A percentile compares a stretch with the other conserved stretches of the same genome.
phyloP scores from a whole-genome alignment of 371 early-diverging fungal genomes.

The Mortierella sp. region DNA sequence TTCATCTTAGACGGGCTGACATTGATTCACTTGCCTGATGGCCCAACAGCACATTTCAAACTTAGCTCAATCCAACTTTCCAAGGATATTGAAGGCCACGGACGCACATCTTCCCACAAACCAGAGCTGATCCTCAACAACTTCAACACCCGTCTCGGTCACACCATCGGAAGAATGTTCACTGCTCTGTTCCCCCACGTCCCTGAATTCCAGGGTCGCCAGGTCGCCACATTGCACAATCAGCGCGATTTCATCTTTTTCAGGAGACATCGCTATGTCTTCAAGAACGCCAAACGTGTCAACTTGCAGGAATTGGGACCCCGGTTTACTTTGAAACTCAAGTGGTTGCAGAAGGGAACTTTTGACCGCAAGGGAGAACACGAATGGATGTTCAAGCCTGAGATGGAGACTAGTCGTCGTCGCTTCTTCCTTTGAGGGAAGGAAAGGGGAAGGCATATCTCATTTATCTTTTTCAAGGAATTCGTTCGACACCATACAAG shows the following conservation, averaged over 20 bases:
- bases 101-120: slow-evolving; percentile 85
- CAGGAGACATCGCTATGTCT: slow-evolving; percentile 96
- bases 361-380: slow-evolving; percentile 95
- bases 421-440: slow-evolving; percentile 79
- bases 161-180: slow-evolving; percentile 97
- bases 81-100: slow-evolving; percentile 90
- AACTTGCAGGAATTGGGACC: slow-evolving; percentile 98
- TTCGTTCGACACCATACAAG: background rate
- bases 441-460: no score
- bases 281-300: slow-evolving; percentile 90
- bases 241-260: slow-evolving; percentile 99
- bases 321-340: slow-evolving; percentile 94
- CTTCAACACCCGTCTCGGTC: slow-evolving; percentile 97
- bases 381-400: slow-evolving; percentile 95
- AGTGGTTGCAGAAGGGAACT: slow-evolving; percentile 95
- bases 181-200: slow-evolving; percentile 97
- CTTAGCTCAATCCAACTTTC: slow-evolving; percentile 84
- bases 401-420: slow-evolving; percentile 89
- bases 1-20: slow-evolving; percentile 83
- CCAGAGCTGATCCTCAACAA: slow-evolving; percentile 99
- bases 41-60: slow-evolving; percentile 98
- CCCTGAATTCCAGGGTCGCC: slow-evolving; percentile 96
- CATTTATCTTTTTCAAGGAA: background rate
- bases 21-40: slow-evolving; percentile 95
- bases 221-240: slow-evolving; percentile 98